Conservation (phyloP, 805 yeast genomes). For the Tetrapisispora phaffii region DNA sequence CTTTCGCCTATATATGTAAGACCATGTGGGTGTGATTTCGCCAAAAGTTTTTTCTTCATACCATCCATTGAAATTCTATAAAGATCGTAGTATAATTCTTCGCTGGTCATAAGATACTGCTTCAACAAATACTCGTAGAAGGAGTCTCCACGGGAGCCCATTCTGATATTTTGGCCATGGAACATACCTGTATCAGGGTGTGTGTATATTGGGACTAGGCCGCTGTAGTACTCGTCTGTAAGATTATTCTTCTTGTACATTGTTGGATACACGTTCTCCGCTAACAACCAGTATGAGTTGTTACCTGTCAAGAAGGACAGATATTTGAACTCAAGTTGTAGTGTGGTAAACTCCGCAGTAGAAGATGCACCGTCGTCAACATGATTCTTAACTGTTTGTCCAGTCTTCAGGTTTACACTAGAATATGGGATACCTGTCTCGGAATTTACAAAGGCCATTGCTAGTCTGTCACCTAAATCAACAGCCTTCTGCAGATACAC, state of each 20-base stretch:
- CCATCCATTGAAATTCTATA: slow-evolving; percentile 72
- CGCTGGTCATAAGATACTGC: slow-evolving; percentile 71
- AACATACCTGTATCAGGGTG: slow-evolving; percentile 66
- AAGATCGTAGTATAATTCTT: slow-evolving; percentile 55
- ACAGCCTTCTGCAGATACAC: slow-evolving; percentile 68
- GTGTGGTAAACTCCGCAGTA: slow-evolving; percentile 81
- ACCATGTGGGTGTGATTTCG: slow-evolving; percentile 50
- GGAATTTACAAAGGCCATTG: slow-evolving; percentile 55
- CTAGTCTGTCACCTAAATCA: slow-evolving; percentile 62
- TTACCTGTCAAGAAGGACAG: slow-evolving; percentile 75
- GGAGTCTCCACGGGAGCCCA: slow-evolving; percentile 90
- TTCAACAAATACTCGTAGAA: slow-evolving; percentile 83
- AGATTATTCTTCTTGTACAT: slow-evolving; percentile 49
- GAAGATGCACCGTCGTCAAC: slow-evolving; percentile 71
- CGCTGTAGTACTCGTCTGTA: slow-evolving; percentile 35
- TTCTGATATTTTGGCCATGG: slow-evolving; percentile 54
- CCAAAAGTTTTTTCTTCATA: slow-evolving; percentile 55
- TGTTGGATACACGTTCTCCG: slow-evolving; percentile 61
- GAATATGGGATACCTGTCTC: slow-evolving; percentile 67
- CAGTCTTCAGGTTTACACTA: slow-evolving; percentile 60
- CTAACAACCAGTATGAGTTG: slow-evolving; percentile 63
- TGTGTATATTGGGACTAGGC: slow-evolving; percentile 75
- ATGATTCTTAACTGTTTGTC: slow-evolving; percentile 50
- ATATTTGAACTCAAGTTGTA: slow-evolving; percentile 82
- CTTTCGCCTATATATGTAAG: slow-evolving; percentile 70